Evolutionary conservation across 2,329 filamentous ascomycete species (phyloP).

Genomic region (Stylonectria norvegica): DNA sequence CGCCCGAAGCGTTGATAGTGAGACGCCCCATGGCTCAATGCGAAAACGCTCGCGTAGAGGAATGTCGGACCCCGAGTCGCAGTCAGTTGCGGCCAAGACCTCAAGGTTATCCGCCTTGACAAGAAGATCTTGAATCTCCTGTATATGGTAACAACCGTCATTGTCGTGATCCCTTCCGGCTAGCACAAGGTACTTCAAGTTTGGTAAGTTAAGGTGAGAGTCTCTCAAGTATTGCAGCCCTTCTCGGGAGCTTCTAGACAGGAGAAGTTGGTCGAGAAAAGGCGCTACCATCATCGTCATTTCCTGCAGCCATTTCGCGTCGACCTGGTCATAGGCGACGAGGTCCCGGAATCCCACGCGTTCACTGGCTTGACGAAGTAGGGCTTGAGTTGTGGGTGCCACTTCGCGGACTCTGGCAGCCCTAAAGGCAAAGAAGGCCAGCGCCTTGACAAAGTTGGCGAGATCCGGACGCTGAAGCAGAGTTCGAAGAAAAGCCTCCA

Average conservation of each 20-base stretch:
- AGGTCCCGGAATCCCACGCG: constrained; percentile 25
- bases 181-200: constrained; percentile 26
- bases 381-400: constrained; percentile 17
- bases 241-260: constrained; percentile 26
- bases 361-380: constrained; percentile 26
- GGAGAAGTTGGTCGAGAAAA: constrained; percentile 25
- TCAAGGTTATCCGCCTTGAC: constrained; percentile 26
- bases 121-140: constrained; percentile 27
- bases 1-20: constrained; percentile 22
- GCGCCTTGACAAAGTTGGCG: constrained; percentile 22
- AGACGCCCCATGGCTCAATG: constrained; percentile 24
- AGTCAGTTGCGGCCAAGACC: constrained; percentile 22
- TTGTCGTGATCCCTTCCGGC: constrained; percentile 22
- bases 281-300: constrained; percentile 28
- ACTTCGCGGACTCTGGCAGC: constrained; percentile 12
- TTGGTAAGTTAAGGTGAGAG: constrained; percentile 25
- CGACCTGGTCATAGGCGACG: constrained; percentile 21
- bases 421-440: constrained; percentile 23
- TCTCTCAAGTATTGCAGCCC: constrained; percentile 25
- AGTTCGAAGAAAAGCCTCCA: constrained; percentile 23
- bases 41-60: constrained; percentile 25
- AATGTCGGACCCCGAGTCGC: constrained; percentile 25
- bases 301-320: constrained; percentile 27
- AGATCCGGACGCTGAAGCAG: constrained; percentile 23
- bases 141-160: constrained; percentile 28